phyloP scores from a whole-genome alignment of 2,329 filamentous ascomycete species.

The Talaromyces marneffei region DNA sequence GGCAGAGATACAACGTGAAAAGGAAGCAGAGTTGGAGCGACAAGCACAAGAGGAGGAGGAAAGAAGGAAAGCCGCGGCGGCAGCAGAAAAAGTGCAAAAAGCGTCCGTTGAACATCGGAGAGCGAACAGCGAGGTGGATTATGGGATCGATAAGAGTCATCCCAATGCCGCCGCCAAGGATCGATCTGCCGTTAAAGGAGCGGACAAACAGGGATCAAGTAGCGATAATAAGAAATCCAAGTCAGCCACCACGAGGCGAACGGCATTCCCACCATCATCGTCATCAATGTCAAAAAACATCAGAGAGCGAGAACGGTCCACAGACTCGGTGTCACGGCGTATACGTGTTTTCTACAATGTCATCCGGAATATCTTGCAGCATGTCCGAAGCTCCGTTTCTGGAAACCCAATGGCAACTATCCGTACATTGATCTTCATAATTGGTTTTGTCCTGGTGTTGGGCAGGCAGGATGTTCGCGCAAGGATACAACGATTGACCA shows the following conservation, averaged over 20 bases:
- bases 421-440: conserved; percentile 67
- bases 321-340: conserved; percentile 30
- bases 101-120: conserved; percentile 38
- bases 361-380: conserved; percentile 46
- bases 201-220: conserved; percentile 23
- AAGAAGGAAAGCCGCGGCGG: conserved; percentile 30
- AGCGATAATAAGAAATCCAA: conserved; percentile 21
- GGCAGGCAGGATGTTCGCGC: conserved; percentile 70
- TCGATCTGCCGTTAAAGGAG: conserved; percentile 22
- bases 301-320: conserved; percentile 35
- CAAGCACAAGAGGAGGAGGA: conserved; percentile 42
- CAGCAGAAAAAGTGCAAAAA: conserved; percentile 35
- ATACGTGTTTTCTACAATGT: conserved; percentile 41
- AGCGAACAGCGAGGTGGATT: conserved; percentile 62
- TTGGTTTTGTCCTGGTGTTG: conserved; percentile 71
- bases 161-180: conserved; percentile 30
- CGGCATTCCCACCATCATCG: conserved; percentile 27
- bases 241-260: conserved; percentile 16
- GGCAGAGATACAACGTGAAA: conserved; percentile 57
- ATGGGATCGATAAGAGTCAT: conserved; percentile 58
- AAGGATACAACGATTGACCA: conserved; percentile 62
- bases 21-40: conserved; percentile 49
- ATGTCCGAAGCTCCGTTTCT: conserved; percentile 47
- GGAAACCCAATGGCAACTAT: conserved; percentile 52
- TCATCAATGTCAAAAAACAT: conserved; percentile 32